A percentile compares a stretch with the other conserved stretches of the same genome.
Evolutionary conservation across 1,284 basidiomycete species (phyloP).

Genomic region (Apiotrichum sp.): DNA sequence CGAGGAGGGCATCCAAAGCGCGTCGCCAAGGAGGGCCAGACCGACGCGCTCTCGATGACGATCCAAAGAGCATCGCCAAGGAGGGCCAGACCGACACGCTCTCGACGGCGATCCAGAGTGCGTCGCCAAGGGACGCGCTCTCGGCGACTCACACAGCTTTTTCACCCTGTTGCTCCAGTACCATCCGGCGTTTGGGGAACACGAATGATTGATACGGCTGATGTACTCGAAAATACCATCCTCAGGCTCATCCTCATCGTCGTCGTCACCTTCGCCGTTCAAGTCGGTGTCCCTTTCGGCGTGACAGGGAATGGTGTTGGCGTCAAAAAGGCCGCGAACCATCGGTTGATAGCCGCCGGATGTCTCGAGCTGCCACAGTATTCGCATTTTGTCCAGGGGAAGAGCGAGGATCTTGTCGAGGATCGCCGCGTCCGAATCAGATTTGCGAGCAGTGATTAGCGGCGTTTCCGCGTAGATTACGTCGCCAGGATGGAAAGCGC

Average conservation of each 20-base stretch:
- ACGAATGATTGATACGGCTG: conserved; percentile 24
- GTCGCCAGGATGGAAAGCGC: background rate
- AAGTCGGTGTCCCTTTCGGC: background rate
- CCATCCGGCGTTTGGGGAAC: conserved; percentile 25
- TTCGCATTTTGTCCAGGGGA: background rate
- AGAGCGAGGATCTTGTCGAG: background rate
- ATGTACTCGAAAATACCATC: conserved; percentile 21
- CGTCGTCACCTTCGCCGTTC: background rate
- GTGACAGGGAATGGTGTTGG: conserved; percentile 7
- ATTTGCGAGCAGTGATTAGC: background rate
- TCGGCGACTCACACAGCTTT: conserved; percentile 9
- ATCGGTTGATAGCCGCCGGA: background rate
- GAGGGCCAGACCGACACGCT: no score
- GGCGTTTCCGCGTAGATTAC: background rate
- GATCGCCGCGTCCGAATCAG: background rate
- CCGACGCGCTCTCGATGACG: no score
- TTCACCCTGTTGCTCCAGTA: conserved; percentile 16
- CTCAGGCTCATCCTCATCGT: background rate
- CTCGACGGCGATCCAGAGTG: no score
- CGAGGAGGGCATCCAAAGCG: no score
- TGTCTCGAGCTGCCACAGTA: background rate
- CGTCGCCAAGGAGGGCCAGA: background rate
- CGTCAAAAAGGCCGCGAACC: background rate
- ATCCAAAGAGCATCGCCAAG: no score
- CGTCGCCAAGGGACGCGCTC: no score